These are phyloP conservation scores for Camelina hispida DNA, from an alignment of 345 rosid species.

Conservation along the genomic window DNA sequence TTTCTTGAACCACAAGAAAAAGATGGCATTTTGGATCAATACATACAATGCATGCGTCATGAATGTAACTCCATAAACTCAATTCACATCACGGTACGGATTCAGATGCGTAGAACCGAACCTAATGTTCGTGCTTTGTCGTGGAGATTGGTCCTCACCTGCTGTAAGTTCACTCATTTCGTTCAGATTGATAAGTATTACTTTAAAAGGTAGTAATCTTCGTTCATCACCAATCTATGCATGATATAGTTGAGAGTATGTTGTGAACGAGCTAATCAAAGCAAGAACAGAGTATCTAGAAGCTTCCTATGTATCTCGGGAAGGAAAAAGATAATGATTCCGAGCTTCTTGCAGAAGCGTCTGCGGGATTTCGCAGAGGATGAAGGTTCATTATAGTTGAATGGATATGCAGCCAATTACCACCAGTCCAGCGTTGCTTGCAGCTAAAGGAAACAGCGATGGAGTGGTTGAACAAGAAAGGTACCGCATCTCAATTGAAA, in stretches of 20 bases:
- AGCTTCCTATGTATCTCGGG: conserved; percentile 44
- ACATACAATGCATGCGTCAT: conserved; percentile 88
- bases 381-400: conserved; percentile 40
- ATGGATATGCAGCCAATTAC: conserved; percentile 46
- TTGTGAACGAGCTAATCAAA: conserved; percentile 44
- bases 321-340: conserved; percentile 41
- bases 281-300: conserved; percentile 48
- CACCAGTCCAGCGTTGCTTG: conserved; percentile 45
- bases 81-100: conserved; percentile 32
- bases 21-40: conserved; percentile 95
- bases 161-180: conserved; percentile 39
- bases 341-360: conserved; percentile 31
- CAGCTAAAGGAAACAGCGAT: conserved; percentile 42
- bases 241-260: conserved; percentile 47
- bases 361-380: conserved; percentile 42
- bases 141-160: conserved; percentile 51
- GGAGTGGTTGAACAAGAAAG: conserved; percentile 40
- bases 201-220: not conserved
- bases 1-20: conserved; percentile 87
- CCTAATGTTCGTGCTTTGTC: conserved; percentile 46
- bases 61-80: conserved; percentile 72
- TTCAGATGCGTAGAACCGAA: conserved; percentile 46
- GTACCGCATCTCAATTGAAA: conserved; percentile 17
- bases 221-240: not conserved
- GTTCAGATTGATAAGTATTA: no score